Conservation (phyloP, 2,329 filamentous ascomycete species). For the Penicillium sclerotiorum region DNA sequence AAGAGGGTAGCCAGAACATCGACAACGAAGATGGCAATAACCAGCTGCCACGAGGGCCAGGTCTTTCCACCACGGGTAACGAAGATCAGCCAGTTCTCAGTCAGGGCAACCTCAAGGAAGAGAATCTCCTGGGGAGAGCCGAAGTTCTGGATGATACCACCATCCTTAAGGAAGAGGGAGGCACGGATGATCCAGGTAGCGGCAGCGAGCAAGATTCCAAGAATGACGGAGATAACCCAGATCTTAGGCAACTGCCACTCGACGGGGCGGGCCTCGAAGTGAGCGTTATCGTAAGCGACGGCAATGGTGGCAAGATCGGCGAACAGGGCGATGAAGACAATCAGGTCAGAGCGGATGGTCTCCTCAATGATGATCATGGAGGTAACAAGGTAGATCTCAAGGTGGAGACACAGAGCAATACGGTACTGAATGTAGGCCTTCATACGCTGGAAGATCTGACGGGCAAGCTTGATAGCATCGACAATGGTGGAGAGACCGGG, state of each 20-base stretch:
- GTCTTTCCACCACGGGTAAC: slow-evolving; percentile 83
- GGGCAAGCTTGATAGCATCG: slow-evolving; percentile 71
- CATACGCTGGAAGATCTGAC: slow-evolving; percentile 78
- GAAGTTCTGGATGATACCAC: slow-evolving; percentile 74
- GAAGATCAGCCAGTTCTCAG: slow-evolving; percentile 97
- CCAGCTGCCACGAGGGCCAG: slow-evolving; percentile 73
- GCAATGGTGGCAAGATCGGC: slow-evolving; percentile 79
- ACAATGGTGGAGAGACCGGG: slow-evolving; percentile 72
- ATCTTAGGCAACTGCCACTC: slow-evolving; percentile 83
- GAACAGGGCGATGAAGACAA: slow-evolving; percentile 79
- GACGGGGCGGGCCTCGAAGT: slow-evolving; percentile 73
- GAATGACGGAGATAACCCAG: slow-evolving; percentile 65
- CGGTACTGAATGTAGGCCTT: slow-evolving; percentile 77
- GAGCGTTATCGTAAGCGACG: slow-evolving; percentile 77
- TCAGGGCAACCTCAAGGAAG: slow-evolving; percentile 88
- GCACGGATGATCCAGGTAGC: slow-evolving; percentile 75
- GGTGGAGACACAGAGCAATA: slow-evolving; percentile 72
- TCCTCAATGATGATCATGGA: slow-evolving; percentile 81
- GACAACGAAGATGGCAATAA: slow-evolving; percentile 70
- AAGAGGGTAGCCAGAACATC: slow-evolving; percentile 73
- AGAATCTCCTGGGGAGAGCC: slow-evolving; percentile 75
- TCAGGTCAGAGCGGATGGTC: slow-evolving; percentile 70
- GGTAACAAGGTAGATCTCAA: slow-evolving; percentile 75
- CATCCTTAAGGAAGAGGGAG: slow-evolving; percentile 67
- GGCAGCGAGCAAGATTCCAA: slow-evolving; percentile 68